Evolutionary conservation across 2,329 filamentous ascomycete genomes (phyloP), one percentile per base, ranked within the genome.

Genomic region (Alternaria atra): DNA sequence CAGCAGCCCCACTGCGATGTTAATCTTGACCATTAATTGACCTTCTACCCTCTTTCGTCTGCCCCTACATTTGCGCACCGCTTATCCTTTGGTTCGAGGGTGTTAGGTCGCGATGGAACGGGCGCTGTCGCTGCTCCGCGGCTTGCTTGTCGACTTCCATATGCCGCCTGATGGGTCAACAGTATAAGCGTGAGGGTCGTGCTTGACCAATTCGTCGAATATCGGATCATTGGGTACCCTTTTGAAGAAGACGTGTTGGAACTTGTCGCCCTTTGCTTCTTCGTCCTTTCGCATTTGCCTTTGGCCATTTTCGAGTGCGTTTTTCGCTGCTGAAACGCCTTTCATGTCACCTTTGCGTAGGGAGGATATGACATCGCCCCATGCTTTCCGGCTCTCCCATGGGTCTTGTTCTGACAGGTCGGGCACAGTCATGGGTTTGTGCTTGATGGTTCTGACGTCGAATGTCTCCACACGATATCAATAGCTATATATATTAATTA

Each of bases 371-470:
- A 82, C 79, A 5, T 73, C 76, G 9, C 68, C 58, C 82, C 82
- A 84, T 5, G 81, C 81, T 61, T 73, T 79, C 13, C 80, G 67
- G 23, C 78, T 79, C 63, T 83, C 81, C 80, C 80, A 83, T 0
- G 80, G 76, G 67, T 83, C 81, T 56, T 83, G 80, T 30, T 80
- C 64, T 1, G 75, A 68, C 5, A 78, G 44, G 15, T 77, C 72
- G 12, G 69, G 61, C 17, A 71, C 70, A n/a, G 59, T 61, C 39
- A 73, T 69, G 17, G 60, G 68, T 32, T 61, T 35, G n/a, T 67
- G 69, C 10, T 57, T 44, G 40, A 70, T 63, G 3, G 68, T 58
- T 7, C 66, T 66, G 7, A 73, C 72, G 51, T 79, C 73, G 55
- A 78, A 80, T 0, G 64, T 73, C 40, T 83, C 80, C 7, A 82